A percentile compares a stretch with the other conserved stretches of the same genome.
phyloP scores from a whole-genome alignment of 1,284 basidiomycete species.

The Trichosporon coremiiforme region DNA sequence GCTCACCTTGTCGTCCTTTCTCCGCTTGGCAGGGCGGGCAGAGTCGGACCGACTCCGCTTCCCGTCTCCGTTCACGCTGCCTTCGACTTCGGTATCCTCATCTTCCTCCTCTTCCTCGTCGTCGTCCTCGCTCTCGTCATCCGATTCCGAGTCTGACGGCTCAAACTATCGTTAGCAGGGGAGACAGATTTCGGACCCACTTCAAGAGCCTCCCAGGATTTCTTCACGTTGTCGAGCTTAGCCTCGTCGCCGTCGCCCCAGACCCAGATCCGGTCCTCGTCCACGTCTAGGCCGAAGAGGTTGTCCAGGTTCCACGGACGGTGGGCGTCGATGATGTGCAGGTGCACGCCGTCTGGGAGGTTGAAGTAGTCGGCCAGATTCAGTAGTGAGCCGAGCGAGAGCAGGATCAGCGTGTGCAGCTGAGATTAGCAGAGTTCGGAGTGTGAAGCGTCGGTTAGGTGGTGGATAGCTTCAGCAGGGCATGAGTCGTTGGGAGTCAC shows the following conservation, averaged over 20 bases:
- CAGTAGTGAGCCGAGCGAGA: constrained; percentile 89
- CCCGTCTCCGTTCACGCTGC: constrained; percentile 53
- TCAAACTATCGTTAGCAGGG: constrained; percentile 37
- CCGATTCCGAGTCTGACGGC: constrained; percentile 48
- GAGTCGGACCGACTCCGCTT: constrained; percentile 60
- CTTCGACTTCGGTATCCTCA: constrained; percentile 58
- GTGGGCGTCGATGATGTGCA: constrained; percentile 93
- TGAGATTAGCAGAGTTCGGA: constrained; percentile 50
- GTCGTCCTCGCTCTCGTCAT: constrained; percentile 46
- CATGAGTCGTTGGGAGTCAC: too few species aligned
- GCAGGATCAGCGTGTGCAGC: constrained; percentile 86
- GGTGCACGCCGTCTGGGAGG: constrained; percentile 59
- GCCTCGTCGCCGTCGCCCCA: constrained; percentile 88
- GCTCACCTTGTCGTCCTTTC: constrained; percentile 41
- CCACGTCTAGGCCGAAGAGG: constrained; percentile 69
- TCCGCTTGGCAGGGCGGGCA: constrained; percentile 33
- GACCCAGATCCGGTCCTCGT: constrained; percentile 62
- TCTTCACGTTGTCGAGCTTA: constrained; percentile 58
- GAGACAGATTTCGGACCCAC: constrained; percentile 58
- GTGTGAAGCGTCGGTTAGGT: too few species aligned
- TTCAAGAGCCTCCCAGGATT: constrained; percentile 67
- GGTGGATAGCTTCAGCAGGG: too few species aligned
- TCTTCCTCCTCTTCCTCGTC: constrained; percentile 58
- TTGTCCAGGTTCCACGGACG: constrained; percentile 89
- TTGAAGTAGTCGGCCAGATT: constrained; percentile 68